Evolutionary conservation across 768 basidiomycete genomes (phyloP).

Genomic region (Porphyrellus cyaneotinctus): DNA sequence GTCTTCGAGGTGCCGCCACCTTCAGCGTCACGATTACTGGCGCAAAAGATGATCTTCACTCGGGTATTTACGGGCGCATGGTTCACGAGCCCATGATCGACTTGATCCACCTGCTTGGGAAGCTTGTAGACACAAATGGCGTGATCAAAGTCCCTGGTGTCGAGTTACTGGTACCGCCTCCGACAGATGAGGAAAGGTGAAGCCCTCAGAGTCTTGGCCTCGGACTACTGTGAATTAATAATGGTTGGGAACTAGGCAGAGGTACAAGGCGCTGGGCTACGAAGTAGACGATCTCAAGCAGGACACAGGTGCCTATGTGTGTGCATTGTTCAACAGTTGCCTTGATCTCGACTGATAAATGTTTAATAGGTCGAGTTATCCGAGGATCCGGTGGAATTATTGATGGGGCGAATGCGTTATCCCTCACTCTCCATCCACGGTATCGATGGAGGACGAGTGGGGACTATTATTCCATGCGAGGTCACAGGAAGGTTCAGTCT

Average conservation of each 20-base stretch:
- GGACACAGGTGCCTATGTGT: neutral
- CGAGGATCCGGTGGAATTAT: neutral
- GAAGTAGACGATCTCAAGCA: neutral
- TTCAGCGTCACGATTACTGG: conserved; percentile 77
- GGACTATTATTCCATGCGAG: neutral
- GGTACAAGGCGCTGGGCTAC: neutral
- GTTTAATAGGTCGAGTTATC: conserved; percentile 2
- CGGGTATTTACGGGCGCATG: conserved; percentile 74
- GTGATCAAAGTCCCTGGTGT: conserved; percentile 59
- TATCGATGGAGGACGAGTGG: neutral
- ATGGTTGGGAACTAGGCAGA: neutral
- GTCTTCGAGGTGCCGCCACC: conserved; percentile 78
- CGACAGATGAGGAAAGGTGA: conserved; percentile 46
- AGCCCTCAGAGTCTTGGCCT: neutral
- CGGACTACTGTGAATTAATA: neutral
- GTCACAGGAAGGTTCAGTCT: conserved; percentile 2
- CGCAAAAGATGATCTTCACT: conserved; percentile 82
- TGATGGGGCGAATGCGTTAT: conserved; percentile 7
- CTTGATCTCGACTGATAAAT: neutral
- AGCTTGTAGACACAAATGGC: conserved; percentile 58
- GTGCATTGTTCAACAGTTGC: neutral
- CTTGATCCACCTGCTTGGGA: conserved; percentile 69
- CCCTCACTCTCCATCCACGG: conserved; percentile 5
- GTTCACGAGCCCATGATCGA: conserved; percentile 91
- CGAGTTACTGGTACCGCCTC: conserved; percentile 68